Evolutionary conservation across 352 stramenopile genomes (phyloP).

Genomic region (Phytophthora kernoviae): DNA sequence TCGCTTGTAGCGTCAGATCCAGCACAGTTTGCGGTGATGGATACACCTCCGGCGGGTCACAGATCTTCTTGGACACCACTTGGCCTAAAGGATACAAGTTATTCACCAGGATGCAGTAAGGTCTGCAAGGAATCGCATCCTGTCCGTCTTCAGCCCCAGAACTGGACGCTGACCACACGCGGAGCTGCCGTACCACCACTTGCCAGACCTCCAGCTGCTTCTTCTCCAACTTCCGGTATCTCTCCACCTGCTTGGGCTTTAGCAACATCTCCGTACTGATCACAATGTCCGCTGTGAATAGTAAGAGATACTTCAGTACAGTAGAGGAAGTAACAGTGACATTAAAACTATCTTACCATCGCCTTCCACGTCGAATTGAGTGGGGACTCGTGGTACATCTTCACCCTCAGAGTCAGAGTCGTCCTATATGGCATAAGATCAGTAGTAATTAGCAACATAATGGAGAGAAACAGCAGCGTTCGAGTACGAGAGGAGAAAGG

Average conservation of each 20-base stretch:
- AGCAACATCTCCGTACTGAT: slow-evolving; percentile 80
- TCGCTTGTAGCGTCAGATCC: slow-evolving; percentile 72
- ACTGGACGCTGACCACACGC: slow-evolving; percentile 86
- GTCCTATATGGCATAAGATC: slow-evolving; percentile 27
- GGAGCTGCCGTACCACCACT: slow-evolving; percentile 85
- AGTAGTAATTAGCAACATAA: not conserved
- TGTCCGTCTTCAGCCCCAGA: slow-evolving; percentile 52
- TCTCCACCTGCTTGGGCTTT: slow-evolving; percentile 61
- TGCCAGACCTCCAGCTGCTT: slow-evolving; percentile 88
- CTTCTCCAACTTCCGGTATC: slow-evolving; percentile 74
- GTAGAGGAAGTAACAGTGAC: slow-evolving; percentile 1
- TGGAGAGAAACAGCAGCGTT: not conserved
- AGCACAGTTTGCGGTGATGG: slow-evolving; percentile 71
- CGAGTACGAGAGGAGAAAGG: not conserved
- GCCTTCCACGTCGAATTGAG: slow-evolving; percentile 81
- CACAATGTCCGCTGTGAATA: slow-evolving; percentile 68
- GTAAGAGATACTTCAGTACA: slow-evolving; percentile 1
- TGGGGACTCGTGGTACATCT: slow-evolving; percentile 66
- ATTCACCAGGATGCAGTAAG: slow-evolving; percentile 88
- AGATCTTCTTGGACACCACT: slow-evolving; percentile 88
- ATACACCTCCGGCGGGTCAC: slow-evolving; percentile 80
- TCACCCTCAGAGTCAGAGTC: slow-evolving; percentile 67
- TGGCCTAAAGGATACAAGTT: slow-evolving; percentile 87
- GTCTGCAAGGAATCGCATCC: slow-evolving; percentile 73
- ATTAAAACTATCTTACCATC: slow-evolving; percentile 52